phyloP scores from a whole-genome alignment of 2,329 filamentous ascomycete species.

The Periconia sp. region DNA sequence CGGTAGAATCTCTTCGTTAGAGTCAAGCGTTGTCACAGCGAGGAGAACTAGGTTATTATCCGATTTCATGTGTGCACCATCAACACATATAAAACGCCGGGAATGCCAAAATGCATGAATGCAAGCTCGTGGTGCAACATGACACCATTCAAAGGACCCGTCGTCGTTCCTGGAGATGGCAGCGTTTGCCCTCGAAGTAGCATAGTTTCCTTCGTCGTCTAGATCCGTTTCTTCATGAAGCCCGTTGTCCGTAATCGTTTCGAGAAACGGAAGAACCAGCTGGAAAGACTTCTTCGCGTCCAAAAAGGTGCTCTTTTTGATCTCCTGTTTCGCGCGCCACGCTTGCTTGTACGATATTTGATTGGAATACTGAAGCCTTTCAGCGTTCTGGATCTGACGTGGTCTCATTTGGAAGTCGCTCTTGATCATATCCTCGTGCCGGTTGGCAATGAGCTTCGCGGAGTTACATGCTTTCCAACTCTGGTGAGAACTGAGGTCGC shows the following conservation, averaged over 20 bases:
- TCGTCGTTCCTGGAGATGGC: conserved; percentile 4
- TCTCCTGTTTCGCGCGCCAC: neutral
- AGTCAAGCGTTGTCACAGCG: conserved; percentile 3
- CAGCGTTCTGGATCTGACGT: conserved; percentile 6
- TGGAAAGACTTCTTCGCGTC: conserved; percentile 6
- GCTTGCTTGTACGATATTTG: conserved; percentile 6
- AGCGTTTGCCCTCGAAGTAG: conserved; percentile 10
- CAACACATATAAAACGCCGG: conserved; percentile 6
- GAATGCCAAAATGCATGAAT: conserved; percentile 8
- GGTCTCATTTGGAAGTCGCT: conserved; percentile 4
- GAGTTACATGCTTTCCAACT: conserved; percentile 6
- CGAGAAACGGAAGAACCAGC: conserved; percentile 4
- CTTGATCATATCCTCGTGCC: conserved; percentile 7
- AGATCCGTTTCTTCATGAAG: conserved; percentile 1
- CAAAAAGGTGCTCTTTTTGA: conserved; percentile 4
- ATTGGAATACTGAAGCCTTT: conserved; percentile 6
- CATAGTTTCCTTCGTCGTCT: conserved; percentile 6
- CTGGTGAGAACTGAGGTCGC: neutral
- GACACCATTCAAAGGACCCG: conserved; percentile 5
- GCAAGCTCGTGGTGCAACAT: conserved; percentile 1
- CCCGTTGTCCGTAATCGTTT: conserved; percentile 4
- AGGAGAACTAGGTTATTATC: conserved; percentile 8
- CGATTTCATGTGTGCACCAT: conserved; percentile 7
- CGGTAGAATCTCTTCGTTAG: conserved; percentile 6
- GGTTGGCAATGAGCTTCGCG: conserved; percentile 8